Percentiles rank a stretch among this genome's conserved stretches.
These are phyloP conservation scores for Paracoccidioides lutzii DNA, from an alignment of 2,329 filamentous ascomycete species.

Conservation along the genomic window DNA sequence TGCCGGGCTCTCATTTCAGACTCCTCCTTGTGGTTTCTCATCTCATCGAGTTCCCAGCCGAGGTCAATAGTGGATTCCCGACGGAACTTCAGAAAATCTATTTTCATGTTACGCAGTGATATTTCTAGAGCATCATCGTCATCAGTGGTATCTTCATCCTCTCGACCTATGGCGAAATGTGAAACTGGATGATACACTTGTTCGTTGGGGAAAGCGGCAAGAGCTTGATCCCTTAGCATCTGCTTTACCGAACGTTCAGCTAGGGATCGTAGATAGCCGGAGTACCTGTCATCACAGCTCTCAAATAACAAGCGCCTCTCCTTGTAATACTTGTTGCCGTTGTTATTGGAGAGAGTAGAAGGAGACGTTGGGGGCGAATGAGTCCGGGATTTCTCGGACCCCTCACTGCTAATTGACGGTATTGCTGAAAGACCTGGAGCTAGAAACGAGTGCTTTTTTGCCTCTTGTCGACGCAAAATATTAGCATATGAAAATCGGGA, in stretches of 20 bases:
- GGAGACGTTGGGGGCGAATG: slow-evolving; percentile 16
- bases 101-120: slow-evolving; percentile 16
- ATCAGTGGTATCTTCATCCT: slow-evolving; percentile 25
- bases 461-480: slow-evolving; percentile 26
- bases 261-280: slow-evolving; percentile 64
- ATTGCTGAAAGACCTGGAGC: slow-evolving; percentile 50
- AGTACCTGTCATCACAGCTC: slow-evolving; percentile 63
- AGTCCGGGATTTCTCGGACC: slow-evolving; percentile 19
- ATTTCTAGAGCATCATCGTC: slow-evolving; percentile 15
- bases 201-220: slow-evolving; percentile 39
- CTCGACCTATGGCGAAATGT: slow-evolving; percentile 35
- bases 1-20: slow-evolving; percentile 36
- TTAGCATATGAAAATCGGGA: slow-evolving; percentile 35
- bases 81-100: slow-evolving; percentile 22
- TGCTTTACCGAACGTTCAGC: slow-evolving; percentile 69
- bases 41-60: slow-evolving; percentile 64
- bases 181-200: slow-evolving; percentile 34
- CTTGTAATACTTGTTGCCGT: slow-evolving; percentile 6
- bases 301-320: slow-evolving; percentile 22
- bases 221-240: slow-evolving; percentile 55
- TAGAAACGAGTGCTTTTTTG: slow-evolving; percentile 43
- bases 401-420: slow-evolving; percentile 46
- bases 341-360: slow-evolving; percentile 13
- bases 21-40: slow-evolving; percentile 64
- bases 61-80: slow-evolving; percentile 35